These are phyloP conservation scores for Amborella trichopoda DNA, from an alignment of 164 flowering plant genomes.

Conservation along the genomic window DNA sequence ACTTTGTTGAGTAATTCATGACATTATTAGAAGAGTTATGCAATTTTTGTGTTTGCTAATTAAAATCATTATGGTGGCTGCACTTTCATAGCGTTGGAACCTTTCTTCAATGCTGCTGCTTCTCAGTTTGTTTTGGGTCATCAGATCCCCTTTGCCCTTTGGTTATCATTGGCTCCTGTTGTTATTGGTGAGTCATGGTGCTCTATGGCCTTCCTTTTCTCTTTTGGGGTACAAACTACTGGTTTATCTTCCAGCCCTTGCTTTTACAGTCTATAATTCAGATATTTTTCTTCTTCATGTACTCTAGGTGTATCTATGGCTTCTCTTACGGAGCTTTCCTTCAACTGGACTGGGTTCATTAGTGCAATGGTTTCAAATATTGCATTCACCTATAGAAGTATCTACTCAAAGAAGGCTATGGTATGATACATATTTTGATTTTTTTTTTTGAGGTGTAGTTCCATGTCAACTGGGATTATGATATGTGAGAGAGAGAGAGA, in stretches of 20 bases:
- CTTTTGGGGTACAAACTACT: not conserved
- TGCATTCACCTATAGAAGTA: conserved; percentile 50
- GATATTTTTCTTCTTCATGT: not conserved
- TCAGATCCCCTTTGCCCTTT: conserved; percentile 39
- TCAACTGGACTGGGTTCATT: conserved; percentile 51
- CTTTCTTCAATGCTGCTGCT: conserved; percentile 57
- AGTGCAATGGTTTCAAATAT: conserved; percentile 60
- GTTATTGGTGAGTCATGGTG: conserved; percentile 36
- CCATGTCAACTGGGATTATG: too few species aligned
- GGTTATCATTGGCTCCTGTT: conserved; percentile 60
- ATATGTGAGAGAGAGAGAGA: too few species aligned
- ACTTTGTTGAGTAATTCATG: too few species aligned
- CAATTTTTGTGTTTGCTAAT: too few species aligned
- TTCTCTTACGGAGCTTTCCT: conserved; percentile 59
- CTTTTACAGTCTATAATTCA: not conserved
- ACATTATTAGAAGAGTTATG: too few species aligned
- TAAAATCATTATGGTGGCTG: too few species aligned
- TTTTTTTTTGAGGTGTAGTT: too few species aligned
- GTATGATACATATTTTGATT: too few species aligned
- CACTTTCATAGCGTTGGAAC: conserved; percentile 42
- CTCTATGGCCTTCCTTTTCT: not conserved
- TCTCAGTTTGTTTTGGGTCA: conserved; percentile 61
- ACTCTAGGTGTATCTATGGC: conserved; percentile 55
- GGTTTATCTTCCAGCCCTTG: too few species aligned
- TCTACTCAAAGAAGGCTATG: conserved; percentile 61